Evolutionary conservation across 108 stramenopile genomes (phyloP), one percentile per base, ranked within the genome.

Genomic region (Nannochloropsis gaditana): DNA sequence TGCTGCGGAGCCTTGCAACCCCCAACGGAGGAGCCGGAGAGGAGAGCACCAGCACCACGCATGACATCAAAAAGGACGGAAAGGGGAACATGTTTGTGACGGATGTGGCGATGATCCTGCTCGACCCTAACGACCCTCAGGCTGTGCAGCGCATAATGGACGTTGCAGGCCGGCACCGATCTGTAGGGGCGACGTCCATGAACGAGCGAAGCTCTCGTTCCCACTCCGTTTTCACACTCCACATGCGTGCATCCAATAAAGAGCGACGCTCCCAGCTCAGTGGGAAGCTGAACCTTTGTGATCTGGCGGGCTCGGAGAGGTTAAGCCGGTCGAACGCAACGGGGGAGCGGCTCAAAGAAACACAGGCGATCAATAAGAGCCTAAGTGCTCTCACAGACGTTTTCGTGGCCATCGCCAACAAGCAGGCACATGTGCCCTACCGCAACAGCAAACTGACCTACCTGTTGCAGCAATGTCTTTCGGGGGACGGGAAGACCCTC

Each of bases 171-270:
- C 87, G 93, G 82, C 91, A 97, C 59, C 92, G 99, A 42, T 96
- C 96, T 9, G 96, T 98, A 17, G 96, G 95, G 9, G 91, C 93
- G n/a, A 99, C 99, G 9, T 94, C 95, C 81, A 98, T 98, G 97
- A 99, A 99, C 91, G 94, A 94, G 42, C 94, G 94, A 47, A 97
- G 96, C 82, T 97, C 97, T 10, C 95, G 99, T 47, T 95, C 95
- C 87, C 99, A 99, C 90, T 95, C 96, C 21, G 97, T 99, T 3
- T 99, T 99, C 90, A 98, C 98, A 91, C 95, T 99, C 44, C 94
- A 98, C 90, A 92, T 99, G 43, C 91, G 89, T 82, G 87, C 87
- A 21, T 87, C 84, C 84, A 96, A 99, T 89, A 92, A 93, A 83
- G 94, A 94, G 41, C 93, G 90, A 82, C 94, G 95, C 9, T 94